phyloP scores from a whole-genome alignment of 768 basidiomycete species.

The Calvatia gigantea region DNA sequence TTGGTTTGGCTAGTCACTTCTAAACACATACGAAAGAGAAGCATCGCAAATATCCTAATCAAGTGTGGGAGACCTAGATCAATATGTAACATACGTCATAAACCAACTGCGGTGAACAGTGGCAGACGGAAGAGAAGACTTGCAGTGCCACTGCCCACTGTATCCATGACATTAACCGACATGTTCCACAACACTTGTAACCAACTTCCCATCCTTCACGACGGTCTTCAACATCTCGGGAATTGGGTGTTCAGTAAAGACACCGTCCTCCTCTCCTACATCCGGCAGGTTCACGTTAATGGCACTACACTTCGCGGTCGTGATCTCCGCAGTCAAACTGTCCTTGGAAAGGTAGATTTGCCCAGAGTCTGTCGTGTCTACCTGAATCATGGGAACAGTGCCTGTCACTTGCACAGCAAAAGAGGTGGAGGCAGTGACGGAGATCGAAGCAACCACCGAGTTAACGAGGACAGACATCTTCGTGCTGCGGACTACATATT shows the following conservation, averaged over 20 bases:
- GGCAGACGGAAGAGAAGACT: neutral
- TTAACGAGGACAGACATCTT: conserved; percentile 89
- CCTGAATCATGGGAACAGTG: conserved; percentile 83
- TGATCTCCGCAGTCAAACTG: conserved; percentile 77
- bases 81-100: no score
- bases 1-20: no score
- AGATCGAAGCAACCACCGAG: conserved; percentile 88
- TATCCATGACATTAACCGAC: conserved; percentile 37
- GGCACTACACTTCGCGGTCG: conserved; percentile 89
- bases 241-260: conserved; percentile 85
- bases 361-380: conserved; percentile 94
- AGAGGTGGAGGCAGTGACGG: conserved; percentile 87
- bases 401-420: conserved; percentile 93
- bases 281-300: conserved; percentile 90
- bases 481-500: conserved; percentile 70
- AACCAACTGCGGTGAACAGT: neutral
- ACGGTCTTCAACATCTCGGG: conserved; percentile 95
- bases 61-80: no score
- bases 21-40: no score
- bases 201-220: conserved; percentile 76
- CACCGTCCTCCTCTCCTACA: conserved; percentile 86
- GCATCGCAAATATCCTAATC: no score
- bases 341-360: conserved; percentile 89
- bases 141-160: neutral
- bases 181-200: conserved; percentile 90